These are phyloP conservation scores for Ochromonadaceae sp. DNA, from an alignment of 352 stramenopile species.

Conservation along the genomic window DNA sequence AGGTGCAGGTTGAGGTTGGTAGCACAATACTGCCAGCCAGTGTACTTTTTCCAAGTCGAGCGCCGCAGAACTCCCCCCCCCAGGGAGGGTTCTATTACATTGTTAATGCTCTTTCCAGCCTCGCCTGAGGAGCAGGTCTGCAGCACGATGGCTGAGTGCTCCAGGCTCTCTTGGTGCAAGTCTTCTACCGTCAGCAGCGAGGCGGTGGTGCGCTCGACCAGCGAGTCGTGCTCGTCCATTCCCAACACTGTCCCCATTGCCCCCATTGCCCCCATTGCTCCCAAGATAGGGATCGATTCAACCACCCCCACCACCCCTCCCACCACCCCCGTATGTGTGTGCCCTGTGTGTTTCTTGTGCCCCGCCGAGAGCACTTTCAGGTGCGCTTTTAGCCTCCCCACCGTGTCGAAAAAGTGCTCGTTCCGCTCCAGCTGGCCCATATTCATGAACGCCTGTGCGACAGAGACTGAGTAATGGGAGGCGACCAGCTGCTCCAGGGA, in stretches of 20 bases:
- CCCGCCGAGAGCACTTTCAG: too few species aligned
- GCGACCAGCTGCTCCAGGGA: constrained; percentile 6
- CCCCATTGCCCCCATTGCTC: too few species aligned
- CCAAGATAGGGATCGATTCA: too few species aligned
- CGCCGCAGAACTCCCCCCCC: background rate
- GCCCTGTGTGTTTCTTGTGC: too few species aligned
- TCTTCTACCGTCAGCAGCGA: background rate
- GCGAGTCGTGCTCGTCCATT: background rate
- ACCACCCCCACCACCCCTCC: too few species aligned
- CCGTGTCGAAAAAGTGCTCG: too few species aligned
- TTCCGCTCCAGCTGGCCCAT: too few species aligned
- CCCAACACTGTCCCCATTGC: background rate
- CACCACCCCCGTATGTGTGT: too few species aligned
- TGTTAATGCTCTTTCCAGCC: background rate
- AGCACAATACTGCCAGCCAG: constrained; percentile 11
- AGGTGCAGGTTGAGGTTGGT: constrained; percentile 15
- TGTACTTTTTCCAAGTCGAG: constrained; percentile 7
- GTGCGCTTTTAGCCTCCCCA: too few species aligned
- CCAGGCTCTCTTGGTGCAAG: background rate
- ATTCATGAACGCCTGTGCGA: background rate
- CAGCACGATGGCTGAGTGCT: background rate
- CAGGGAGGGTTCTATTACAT: background rate
- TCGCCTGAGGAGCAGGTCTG: background rate
- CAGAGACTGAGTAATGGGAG: background rate
- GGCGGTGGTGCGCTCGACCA: background rate